Evolutionary conservation across 805 yeast species (phyloP).

Genomic region (Candida glaebosa): DNA sequence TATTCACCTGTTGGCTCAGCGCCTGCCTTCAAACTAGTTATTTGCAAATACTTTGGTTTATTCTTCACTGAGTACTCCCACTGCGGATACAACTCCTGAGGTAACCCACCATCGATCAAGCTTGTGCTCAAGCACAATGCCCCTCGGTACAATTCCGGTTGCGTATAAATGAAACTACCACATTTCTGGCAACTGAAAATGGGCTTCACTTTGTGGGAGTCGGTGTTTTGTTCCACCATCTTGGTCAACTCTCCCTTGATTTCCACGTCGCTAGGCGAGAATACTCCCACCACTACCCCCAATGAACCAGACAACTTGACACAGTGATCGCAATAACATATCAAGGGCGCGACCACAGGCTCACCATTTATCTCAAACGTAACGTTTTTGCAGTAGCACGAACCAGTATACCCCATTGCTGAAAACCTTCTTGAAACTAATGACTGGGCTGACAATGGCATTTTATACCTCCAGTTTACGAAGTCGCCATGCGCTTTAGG

Average conservation of each 20-base stretch:
- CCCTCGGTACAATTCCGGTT: not conserved
- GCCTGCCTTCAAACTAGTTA: not conserved
- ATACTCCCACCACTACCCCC: not conserved
- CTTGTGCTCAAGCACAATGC: not conserved
- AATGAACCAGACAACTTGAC: not conserved
- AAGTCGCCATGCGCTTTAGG: no score
- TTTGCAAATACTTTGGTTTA: not conserved
- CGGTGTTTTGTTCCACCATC: not conserved
- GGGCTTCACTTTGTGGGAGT: not conserved
- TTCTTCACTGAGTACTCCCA: not conserved
- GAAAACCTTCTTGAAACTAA: no score
- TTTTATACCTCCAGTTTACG: no score
- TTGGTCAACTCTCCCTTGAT: not conserved
- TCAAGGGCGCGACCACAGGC: not conserved
- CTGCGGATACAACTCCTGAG: not conserved
- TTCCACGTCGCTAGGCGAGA: not conserved
- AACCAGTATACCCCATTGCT: not conserved
- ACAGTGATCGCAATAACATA: conserved; percentile 2
- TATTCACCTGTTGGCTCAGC: not conserved
- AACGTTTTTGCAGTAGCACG: conserved; percentile 1
- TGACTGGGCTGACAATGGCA: no score
- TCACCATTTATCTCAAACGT: not conserved
- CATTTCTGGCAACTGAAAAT: not conserved
- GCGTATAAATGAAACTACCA: conserved; percentile 1
- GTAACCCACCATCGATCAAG: conserved; percentile 1